Conservation (phyloP, 495 filamentous ascomycete genomes). For the Lepidopterella palustris region DNA sequence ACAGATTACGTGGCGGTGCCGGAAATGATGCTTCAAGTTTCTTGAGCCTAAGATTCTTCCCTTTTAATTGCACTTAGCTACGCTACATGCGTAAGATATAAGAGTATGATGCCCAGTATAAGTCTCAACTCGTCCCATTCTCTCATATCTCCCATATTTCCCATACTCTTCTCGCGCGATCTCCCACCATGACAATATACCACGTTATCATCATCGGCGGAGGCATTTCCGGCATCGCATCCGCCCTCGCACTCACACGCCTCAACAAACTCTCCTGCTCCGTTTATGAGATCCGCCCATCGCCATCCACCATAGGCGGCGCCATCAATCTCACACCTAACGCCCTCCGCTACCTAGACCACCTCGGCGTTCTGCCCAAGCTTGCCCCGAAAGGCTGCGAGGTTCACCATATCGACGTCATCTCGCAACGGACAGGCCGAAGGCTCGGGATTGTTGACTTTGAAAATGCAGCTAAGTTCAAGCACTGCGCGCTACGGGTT, state of each 20-base stretch:
- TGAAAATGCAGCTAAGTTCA: conserved; percentile 16
- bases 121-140: background rate
- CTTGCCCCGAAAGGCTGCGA: conserved; percentile 10
- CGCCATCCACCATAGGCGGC: conserved; percentile 22
- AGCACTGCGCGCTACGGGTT: conserved; percentile 17
- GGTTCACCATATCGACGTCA: conserved; percentile 15
- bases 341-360: conserved; percentile 19
- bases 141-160: background rate
- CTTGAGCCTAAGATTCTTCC: background rate
- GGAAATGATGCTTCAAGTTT: background rate
- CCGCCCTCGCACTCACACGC: conserved; percentile 15
- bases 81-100: background rate
- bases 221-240: conserved; percentile 17
- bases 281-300: conserved; percentile 18
- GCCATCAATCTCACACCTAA: conserved; percentile 22
- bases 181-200: conserved; percentile 10
- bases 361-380: conserved; percentile 10
- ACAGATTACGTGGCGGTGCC: background rate
- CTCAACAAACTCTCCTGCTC: conserved; percentile 8
- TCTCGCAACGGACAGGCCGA: conserved; percentile 17
- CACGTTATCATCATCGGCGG: conserved; percentile 24
- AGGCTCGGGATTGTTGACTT: conserved; percentile 13
- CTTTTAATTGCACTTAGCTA: background rate
- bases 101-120: background rate
- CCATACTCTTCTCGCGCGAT: background rate